Evolutionary conservation across 805 yeast genomes (phyloP), one percentile per base, ranked within the genome.

Genomic region (Teunomyces panamensis): DNA sequence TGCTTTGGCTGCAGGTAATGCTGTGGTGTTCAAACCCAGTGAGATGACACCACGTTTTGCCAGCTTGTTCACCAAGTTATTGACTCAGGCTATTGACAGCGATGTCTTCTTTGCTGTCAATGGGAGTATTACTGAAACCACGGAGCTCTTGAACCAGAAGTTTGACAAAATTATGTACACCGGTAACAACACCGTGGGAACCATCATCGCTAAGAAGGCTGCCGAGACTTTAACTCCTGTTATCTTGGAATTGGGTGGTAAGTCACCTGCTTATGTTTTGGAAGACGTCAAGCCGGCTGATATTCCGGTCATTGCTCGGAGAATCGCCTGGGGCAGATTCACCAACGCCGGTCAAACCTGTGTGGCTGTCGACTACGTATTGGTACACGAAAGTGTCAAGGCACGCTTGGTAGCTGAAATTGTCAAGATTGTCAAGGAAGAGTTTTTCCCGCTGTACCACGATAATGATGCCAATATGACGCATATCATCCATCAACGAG

Each of bases 311-410:
- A 53, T 74, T 36, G 72, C 89, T 24, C 77, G 76, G 53, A 79
- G 97, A 65, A 68, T 89, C 11, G 75, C 78, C 1, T 88, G 94
- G 87, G 92, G 91, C 13, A 81, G 85, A 56, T 85, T 84, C 60
- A 68, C 80, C 29, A 92, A 89, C 62, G 80, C 87, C 13, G 98
- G 98, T 13, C 98, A 91, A 69, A 83, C 94, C 2, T 91, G 97
- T 71, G 87, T 89, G 34, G 87, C 96, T 8, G 86, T 91, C 7
- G 98, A 92, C 68, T 91, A 89, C 59, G 68, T 86, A 4, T 58
- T 89, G 39, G 85, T 83, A n/a, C 89, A 85, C 49, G 79, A 75
- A 47, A 63, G 73, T 3, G 65, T 83, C 17, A 80, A 83, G 57
- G 78, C 71, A 26, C 68, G 78, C 52, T 78, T 87, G 44, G 65